Percentiles rank a stretch among this genome's conserved stretches.
These are phyloP conservation scores for Rhodotorula babjevae DNA, from an alignment of 768 basidiomycete genomes.

Conservation along the genomic window DNA sequence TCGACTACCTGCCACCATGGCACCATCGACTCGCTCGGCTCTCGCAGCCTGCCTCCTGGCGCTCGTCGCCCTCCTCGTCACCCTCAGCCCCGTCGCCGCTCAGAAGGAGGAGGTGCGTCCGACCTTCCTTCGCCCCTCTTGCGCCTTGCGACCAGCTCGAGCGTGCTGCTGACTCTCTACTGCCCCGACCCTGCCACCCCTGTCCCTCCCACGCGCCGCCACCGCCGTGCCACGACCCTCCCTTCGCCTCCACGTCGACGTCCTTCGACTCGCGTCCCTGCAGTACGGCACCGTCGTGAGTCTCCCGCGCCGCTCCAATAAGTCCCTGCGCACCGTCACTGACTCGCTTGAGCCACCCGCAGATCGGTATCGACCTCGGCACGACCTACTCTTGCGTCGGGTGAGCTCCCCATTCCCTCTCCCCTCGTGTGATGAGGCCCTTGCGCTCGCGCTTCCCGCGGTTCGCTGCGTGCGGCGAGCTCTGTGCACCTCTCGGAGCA, in stretches of 20 bases:
- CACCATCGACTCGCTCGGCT: constrained; percentile 6
- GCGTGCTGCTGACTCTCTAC: constrained; percentile 1
- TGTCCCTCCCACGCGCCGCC: not conserved
- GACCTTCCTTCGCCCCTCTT: not conserved
- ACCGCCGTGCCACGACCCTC: not conserved
- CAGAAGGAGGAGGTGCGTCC: constrained; percentile 35
- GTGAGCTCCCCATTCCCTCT: constrained; percentile 53
- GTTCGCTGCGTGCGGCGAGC: no score
- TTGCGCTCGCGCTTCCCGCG: not conserved
- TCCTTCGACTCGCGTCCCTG: not conserved
- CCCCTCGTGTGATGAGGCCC: not conserved
- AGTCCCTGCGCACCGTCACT: not conserved
- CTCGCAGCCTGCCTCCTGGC: constrained; percentile 22
- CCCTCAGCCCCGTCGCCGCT: constrained; percentile 20
- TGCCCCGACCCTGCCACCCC: not conserved
- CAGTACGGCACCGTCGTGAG: constrained; percentile 38
- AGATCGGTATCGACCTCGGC: constrained; percentile 42
- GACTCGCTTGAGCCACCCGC: not conserved
- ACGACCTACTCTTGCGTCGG: constrained; percentile 90
- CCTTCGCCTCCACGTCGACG: constrained; percentile 19
- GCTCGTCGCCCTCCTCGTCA: constrained; percentile 27
- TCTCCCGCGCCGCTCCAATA: not conserved
- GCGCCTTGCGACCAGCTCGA: not conserved
- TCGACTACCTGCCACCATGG: not conserved
- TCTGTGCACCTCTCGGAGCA: no score